Evolutionary conservation across 2,329 filamentous ascomycete genomes (phyloP).

Genomic region (Scedosporium minutisporum): DNA sequence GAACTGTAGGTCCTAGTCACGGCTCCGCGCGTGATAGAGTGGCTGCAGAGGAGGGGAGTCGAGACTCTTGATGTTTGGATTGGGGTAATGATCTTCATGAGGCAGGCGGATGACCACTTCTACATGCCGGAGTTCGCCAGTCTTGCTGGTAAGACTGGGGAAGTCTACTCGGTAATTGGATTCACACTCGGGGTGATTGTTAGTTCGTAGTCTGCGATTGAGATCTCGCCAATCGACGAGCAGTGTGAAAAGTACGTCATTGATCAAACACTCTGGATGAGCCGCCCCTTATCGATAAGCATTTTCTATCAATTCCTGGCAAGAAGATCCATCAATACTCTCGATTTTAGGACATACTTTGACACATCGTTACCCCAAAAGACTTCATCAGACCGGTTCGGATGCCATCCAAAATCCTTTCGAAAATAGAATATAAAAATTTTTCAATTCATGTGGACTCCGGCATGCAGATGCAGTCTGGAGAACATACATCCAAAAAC

Average conservation of each 20-base stretch:
- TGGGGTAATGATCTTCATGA: too few species aligned
- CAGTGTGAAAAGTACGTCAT: too few species aligned
- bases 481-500: background rate
- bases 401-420: background rate
- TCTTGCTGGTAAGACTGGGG: too few species aligned
- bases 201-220: too few species aligned
- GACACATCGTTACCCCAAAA: background rate
- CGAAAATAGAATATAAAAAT: too few species aligned
- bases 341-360: background rate
- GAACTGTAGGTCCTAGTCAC: slow-evolving; percentile 2
- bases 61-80: too few species aligned
- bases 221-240: too few species aligned
- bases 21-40: background rate
- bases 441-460: background rate
- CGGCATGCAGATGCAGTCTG: background rate
- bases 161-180: too few species aligned
- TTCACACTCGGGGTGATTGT: too few species aligned
- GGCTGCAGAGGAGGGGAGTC: background rate
- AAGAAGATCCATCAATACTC: background rate
- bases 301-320: too few species aligned
- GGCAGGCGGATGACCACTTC: too few species aligned
- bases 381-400: background rate
- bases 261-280: background rate
- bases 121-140: too few species aligned
- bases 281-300: background rate